Conservation (phyloP, 192 early-diverging fungal species). For the Diversispora eburnea region DNA sequence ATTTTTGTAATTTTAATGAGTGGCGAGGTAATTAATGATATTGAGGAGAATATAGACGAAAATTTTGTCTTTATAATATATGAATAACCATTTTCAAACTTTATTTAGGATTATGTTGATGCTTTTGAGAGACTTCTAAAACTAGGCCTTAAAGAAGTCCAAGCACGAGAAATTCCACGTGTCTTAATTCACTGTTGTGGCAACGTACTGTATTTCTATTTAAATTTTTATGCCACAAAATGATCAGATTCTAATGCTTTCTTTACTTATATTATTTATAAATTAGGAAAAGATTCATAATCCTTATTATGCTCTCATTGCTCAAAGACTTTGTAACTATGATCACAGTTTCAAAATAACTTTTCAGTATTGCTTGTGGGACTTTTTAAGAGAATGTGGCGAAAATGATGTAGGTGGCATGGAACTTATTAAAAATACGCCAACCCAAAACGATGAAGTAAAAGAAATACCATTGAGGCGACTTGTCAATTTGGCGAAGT, state of each 20-base stretch:
- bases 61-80: background rate
- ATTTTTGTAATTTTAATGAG: conserved; percentile 92
- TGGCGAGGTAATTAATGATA: conserved; percentile 59
- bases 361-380: conserved; percentile 94
- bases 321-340: conserved; percentile 71
- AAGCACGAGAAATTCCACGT: conserved; percentile 92
- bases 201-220: conserved; percentile 49
- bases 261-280: conserved; percentile 8
- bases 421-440: conserved; percentile 42
- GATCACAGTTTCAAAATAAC: conserved; percentile 84
- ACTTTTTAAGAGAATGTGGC: conserved; percentile 81
- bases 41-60: background rate
- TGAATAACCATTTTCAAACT: background rate
- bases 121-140: conserved; percentile 83
- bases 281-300: conserved; percentile 82
- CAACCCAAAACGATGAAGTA: conserved; percentile 38
- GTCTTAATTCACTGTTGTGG: conserved; percentile 89
- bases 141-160: conserved; percentile 82
- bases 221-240: background rate
- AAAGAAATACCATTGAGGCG: conserved; percentile 61
- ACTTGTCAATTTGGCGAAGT: conserved; percentile 80
- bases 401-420: conserved; percentile 77
- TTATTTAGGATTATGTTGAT: conserved; percentile 79
- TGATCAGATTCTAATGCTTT: background rate
- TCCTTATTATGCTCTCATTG: conserved; percentile 89